Base-by-base conservation (phyloP, 306 rosid species). In the Arachis stenosperma region DNA sequence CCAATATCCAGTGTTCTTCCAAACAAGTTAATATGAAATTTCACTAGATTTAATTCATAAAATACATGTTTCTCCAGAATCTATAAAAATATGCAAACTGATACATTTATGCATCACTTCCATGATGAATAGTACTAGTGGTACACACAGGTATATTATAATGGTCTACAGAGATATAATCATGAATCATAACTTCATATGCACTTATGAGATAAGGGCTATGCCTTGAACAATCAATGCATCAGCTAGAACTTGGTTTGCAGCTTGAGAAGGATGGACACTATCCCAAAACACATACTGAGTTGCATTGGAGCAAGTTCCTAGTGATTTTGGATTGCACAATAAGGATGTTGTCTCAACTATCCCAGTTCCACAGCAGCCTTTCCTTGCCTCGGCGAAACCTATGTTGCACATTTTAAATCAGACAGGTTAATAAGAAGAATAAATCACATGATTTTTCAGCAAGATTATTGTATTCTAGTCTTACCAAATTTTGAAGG, bases 261-360 rank as follows among this genome's bases (percentile, higher is more conserved):
- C 93, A 53, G 92, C 92, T 75, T 91, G 75, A 53, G 96, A 86
- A 66, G 97, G 96, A 82, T 91, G 97, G 60, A 87, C 97, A 10
- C 93, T 84, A 73, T 91, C 97, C 90, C 92, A 88, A 76, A 91
- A 89, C 82, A 89, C 97, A 71, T 87, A 91, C 10, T 84, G 85
- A 39, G 92, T 84, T 8, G 98, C 87, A 76, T 92, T 92, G 13
- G 91, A 52, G 73, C 96, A 92, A 40, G 93, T 89, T 78, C 98
- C 96, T 36, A 33, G 42, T 17, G 98, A 85, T 30, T 82, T 74
- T 15, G 84, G 86, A 68, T 90, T 88, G 94, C 96, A 92, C 83
- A 88, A 81, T 13, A 88, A 76, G 39, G 90, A 67, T 72, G 96
- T 85, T 46, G 84, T 78, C 85, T 88, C 96, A 22, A 89, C 79